These are phyloP conservation scores for Saraca asoca DNA, from an alignment of 331 rosid genomes.

Conservation along the genomic window DNA sequence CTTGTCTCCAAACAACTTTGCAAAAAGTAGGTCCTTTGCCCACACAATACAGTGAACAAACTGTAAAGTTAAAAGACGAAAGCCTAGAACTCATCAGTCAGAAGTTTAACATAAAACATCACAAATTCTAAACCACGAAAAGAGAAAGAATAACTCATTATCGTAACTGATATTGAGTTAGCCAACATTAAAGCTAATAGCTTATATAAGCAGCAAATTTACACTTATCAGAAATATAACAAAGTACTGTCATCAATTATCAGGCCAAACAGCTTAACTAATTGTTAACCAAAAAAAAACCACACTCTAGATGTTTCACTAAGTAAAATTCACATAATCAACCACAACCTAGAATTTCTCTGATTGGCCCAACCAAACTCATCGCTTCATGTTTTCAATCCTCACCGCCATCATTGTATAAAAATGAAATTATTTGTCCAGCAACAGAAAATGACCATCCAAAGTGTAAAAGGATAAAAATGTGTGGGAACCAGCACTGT, in stretches of 20 bases:
- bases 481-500: neutral
- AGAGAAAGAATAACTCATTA: neutral
- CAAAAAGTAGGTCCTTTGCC: slow-evolving; percentile 94
- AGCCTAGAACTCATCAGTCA: slow-evolving; percentile 19
- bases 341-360: neutral
- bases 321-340: slow-evolving; percentile 2
- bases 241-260: slow-evolving; percentile 10
- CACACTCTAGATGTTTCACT: neutral
- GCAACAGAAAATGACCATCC: neutral
- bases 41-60: slow-evolving; percentile 98
- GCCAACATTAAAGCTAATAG: slow-evolving; percentile 10
- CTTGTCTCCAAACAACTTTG: slow-evolving; percentile 91
- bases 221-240: slow-evolving; percentile 3
- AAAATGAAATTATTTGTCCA: too few species aligned
- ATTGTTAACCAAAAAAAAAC: slow-evolving; percentile 6
- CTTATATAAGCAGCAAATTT: neutral
- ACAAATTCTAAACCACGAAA: neutral
- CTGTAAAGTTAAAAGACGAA: slow-evolving; percentile 46
- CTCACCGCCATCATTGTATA: neutral
- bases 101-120: slow-evolving; percentile 7
- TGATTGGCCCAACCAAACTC: neutral
- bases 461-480: slow-evolving; percentile 6
- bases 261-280: slow-evolving; percentile 15
- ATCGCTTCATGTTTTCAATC: slow-evolving; percentile 4
- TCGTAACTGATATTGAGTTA: slow-evolving; percentile 11